Conservation (phyloP, 805 yeast genomes). For the Zygotorulaspora danielsina region DNA sequence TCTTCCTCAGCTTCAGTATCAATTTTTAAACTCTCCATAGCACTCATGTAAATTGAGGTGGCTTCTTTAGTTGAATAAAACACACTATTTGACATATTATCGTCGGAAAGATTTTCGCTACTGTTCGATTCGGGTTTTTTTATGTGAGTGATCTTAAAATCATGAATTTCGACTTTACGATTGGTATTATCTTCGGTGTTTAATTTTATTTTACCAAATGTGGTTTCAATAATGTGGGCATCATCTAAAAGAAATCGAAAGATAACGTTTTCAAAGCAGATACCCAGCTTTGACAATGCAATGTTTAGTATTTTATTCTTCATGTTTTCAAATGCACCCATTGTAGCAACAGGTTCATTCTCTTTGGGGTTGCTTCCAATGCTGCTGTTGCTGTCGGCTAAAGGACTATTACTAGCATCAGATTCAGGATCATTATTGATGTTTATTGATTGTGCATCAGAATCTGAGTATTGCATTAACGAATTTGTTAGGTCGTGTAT, state of each 20-base stretch:
- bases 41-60: slow-evolving; percentile 76
- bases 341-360: slow-evolving; percentile 9
- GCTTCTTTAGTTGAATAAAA: slow-evolving; percentile 67
- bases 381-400: slow-evolving; percentile 12
- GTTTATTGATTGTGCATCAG: slow-evolving; percentile 18
- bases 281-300: slow-evolving; percentile 57
- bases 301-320: slow-evolving; percentile 63
- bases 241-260: slow-evolving; percentile 49
- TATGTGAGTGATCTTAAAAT: slow-evolving; percentile 39
- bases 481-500: slow-evolving; percentile 68
- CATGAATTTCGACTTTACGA: slow-evolving; percentile 40
- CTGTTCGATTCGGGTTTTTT: slow-evolving; percentile 33
- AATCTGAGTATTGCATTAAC: slow-evolving; percentile 37
- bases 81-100: slow-evolving; percentile 47
- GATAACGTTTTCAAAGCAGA: slow-evolving; percentile 45
- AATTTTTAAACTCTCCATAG: slow-evolving; percentile 51
- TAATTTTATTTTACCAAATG: slow-evolving; percentile 33
- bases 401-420: slow-evolving; percentile 18
- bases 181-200: slow-evolving; percentile 43
- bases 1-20: slow-evolving; percentile 1
- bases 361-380: slow-evolving; percentile 14
- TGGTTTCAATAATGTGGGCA: slow-evolving; percentile 32
- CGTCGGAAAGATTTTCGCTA: background rate
- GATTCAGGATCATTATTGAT: slow-evolving; percentile 9
- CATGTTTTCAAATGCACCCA: slow-evolving; percentile 46